phyloP scores from a whole-genome alignment of 2,329 filamentous ascomycete species.

The Coniochaeta prunicola region DNA sequence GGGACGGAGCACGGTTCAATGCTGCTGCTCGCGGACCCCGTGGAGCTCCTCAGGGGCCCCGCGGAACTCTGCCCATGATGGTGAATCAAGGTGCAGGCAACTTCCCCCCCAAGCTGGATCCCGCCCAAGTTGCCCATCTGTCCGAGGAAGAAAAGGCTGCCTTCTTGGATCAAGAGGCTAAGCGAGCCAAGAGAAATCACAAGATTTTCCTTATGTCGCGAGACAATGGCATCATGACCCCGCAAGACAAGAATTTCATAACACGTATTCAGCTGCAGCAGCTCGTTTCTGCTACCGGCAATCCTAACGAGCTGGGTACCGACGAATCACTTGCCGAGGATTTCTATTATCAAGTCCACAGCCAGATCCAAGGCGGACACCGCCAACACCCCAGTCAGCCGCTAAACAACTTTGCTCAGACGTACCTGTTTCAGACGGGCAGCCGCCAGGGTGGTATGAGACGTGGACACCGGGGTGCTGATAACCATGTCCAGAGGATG shows the following conservation, averaged over 20 bases:
- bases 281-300: conserved; percentile 85
- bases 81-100: not conserved
- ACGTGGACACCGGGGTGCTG: conserved; percentile 72
- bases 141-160: conserved; percentile 78
- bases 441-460: conserved; percentile 69
- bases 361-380: conserved; percentile 83
- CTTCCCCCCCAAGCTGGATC: conserved; percentile 38
- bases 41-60: conserved; percentile 18
- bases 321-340: conserved; percentile 84
- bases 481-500: conserved; percentile 98
- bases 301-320: conserved; percentile 69
- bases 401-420: conserved; percentile 93
- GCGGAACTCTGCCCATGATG: conserved; percentile 6
- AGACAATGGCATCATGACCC: conserved; percentile 97
- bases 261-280: conserved; percentile 97
- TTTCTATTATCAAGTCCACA: conserved; percentile 98
- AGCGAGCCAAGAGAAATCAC: conserved; percentile 93
- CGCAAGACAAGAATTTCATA: conserved; percentile 99
- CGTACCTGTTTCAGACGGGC: conserved; percentile 92
- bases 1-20: conserved; percentile 33
- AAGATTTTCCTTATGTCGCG: conserved; percentile 92
- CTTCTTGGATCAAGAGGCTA: conserved; percentile 85
- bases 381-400: conserved; percentile 90
- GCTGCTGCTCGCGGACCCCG: conserved; percentile 19
- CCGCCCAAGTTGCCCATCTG: conserved; percentile 67